Conservation (phyloP, 371 early-diverging fungal genomes). For the Basidiobolus meristosporus region DNA sequence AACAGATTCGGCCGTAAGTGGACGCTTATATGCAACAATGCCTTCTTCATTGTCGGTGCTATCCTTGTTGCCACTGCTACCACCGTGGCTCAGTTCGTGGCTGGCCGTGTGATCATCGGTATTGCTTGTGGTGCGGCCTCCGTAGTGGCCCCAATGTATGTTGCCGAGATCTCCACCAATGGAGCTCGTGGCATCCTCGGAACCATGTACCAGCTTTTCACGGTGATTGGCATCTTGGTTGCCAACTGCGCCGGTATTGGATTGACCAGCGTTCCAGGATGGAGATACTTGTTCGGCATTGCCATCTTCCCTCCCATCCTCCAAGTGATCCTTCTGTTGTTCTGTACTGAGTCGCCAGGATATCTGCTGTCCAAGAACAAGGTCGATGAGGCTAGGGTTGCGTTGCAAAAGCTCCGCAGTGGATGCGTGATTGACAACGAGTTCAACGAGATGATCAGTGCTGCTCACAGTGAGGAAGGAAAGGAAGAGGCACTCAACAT, state of each 20-base stretch:
- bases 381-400: conserved; percentile 29
- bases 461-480: not conserved
- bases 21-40: conserved; percentile 36
- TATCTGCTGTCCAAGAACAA: conserved; percentile 36
- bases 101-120: conserved; percentile 72
- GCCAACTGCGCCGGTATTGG: conserved; percentile 37
- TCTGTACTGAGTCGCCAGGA: conserved; percentile 57
- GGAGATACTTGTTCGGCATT: conserved; percentile 39
- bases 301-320: conserved; percentile 40
- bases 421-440: conserved; percentile 33
- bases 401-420: conserved; percentile 29
- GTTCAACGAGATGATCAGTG: conserved; percentile 19
- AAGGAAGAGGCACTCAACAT: conserved; percentile 4
- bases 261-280: conserved; percentile 30
- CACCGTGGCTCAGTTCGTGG: conserved; percentile 33
- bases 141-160: conserved; percentile 57
- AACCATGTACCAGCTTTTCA: conserved; percentile 54
- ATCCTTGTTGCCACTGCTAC: conserved; percentile 32
- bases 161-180: conserved; percentile 60
- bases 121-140: conserved; percentile 64
- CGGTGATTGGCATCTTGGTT: conserved; percentile 57
- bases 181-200: conserved; percentile 50
- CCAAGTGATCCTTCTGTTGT: conserved; percentile 45
- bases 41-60: conserved; percentile 42
- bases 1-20: conserved; percentile 43